phyloP scores from a whole-genome alignment of 2,329 filamentous ascomycete species.

The Dissoconium aciculare region DNA sequence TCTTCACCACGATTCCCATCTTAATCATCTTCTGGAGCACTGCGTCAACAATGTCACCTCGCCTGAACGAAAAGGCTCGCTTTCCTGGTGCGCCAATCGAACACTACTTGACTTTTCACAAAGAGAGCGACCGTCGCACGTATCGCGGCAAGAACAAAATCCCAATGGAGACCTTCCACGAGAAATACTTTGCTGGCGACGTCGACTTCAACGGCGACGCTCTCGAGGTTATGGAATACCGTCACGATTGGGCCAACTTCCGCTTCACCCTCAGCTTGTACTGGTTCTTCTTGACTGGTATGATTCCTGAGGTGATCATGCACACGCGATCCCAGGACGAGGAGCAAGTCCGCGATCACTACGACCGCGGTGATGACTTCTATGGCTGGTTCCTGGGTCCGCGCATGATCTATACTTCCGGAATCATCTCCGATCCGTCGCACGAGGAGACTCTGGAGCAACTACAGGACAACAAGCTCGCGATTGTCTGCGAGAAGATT shows the following conservation, averaged over 20 bases:
- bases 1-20: constrained; percentile 66
- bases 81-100: constrained; percentile 77
- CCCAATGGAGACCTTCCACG: constrained; percentile 84
- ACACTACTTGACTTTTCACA: constrained; percentile 75
- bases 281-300: constrained; percentile 74
- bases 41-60: constrained; percentile 65
- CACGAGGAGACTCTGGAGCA: constrained; percentile 84
- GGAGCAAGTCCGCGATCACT: constrained; percentile 94
- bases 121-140: constrained; percentile 42
- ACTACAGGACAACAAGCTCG: constrained; percentile 94
- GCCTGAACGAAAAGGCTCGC: constrained; percentile 83
- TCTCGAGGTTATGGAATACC: constrained; percentile 78
- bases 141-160: constrained; percentile 70
- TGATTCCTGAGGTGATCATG: constrained; percentile 82
- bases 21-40: constrained; percentile 70
- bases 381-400: constrained; percentile 97
- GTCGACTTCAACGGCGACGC: constrained; percentile 91
- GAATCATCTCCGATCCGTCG: constrained; percentile 76
- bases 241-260: constrained; percentile 96
- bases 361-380: constrained; percentile 95
- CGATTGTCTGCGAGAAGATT: constrained; percentile 92
- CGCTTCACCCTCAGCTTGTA: constrained; percentile 73
- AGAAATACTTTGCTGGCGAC: constrained; percentile 93
- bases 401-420: constrained; percentile 97
- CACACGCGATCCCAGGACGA: constrained; percentile 90